Evolutionary conservation across 164 flowering plant genomes (phyloP).

Genomic region (Vitis labrusca): DNA sequence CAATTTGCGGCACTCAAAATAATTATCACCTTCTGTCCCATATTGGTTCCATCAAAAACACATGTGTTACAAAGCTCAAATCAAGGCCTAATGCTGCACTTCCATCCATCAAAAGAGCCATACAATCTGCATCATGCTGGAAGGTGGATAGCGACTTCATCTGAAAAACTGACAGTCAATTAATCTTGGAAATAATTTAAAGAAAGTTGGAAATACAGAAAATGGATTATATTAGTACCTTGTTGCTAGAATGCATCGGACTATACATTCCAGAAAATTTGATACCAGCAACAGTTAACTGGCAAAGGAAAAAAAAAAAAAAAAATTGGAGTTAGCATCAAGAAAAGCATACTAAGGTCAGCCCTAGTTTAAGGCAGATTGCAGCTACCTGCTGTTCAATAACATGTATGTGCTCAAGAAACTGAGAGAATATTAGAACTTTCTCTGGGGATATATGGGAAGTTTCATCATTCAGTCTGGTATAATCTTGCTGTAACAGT

Average conservation of each 20-base stretch:
- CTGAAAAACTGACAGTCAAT: slow-evolving; percentile 36
- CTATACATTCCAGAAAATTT: slow-evolving; percentile 87
- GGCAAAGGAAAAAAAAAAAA: slow-evolving; percentile 20
- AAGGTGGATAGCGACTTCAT: slow-evolving; percentile 74
- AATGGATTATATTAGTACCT: slow-evolving; percentile 41
- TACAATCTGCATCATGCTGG: slow-evolving; percentile 72
- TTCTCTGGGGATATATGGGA: slow-evolving; percentile 42
- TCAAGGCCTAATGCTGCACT: slow-evolving; percentile 98
- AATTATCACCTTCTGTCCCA: slow-evolving; percentile 90
- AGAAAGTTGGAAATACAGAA: background rate
- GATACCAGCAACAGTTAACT: slow-evolving; percentile 77
- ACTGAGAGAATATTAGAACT: slow-evolving; percentile 94
- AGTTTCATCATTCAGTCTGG: slow-evolving; percentile 16
- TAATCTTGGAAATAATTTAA: slow-evolving; percentile 4
- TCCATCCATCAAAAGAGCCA: slow-evolving; percentile 97
- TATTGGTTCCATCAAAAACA: slow-evolving; percentile 96
- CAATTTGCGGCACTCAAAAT: too few relatives aligned
- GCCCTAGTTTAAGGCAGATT: background rate
- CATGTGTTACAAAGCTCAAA: slow-evolving; percentile 92
- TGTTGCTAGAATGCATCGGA: slow-evolving; percentile 86
- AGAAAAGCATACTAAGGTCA: background rate
- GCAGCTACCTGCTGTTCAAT: slow-evolving; percentile 87
- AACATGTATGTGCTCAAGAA: slow-evolving; percentile 96
- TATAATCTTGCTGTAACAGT: slow-evolving; percentile 15
- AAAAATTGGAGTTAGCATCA: background rate